Percentiles rank a stretch among this genome's conserved stretches.
Evolutionary conservation across 208 protist genomes (phyloP).

Genomic region (Wallacemonas sp.): DNA sequence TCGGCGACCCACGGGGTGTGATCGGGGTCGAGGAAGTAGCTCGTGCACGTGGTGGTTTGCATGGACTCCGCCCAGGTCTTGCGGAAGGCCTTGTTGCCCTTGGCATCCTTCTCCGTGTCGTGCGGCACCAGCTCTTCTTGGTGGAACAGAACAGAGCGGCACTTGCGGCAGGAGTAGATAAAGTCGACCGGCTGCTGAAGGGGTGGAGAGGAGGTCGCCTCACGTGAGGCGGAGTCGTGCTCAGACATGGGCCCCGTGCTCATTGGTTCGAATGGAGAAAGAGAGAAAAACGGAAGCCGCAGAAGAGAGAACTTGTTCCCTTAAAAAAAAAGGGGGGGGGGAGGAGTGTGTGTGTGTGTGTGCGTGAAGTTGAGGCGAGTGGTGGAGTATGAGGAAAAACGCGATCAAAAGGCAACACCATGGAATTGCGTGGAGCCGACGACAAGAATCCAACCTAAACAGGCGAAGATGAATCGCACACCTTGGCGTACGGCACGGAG

Average conservation of each 20-base stretch:
- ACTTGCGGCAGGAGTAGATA: slow-evolving; percentile 68
- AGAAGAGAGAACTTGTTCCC: too few relatives aligned
- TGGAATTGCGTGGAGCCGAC: too few relatives aligned
- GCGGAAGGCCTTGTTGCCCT: slow-evolving; percentile 53
- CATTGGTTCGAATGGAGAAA: not conserved
- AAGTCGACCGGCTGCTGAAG: slow-evolving; percentile 10
- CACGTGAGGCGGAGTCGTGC: not conserved
- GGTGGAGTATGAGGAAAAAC: too few relatives aligned
- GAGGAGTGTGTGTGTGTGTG: not conserved
- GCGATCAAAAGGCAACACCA: too few relatives aligned
- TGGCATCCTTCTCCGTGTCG: slow-evolving; percentile 27
- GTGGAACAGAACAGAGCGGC: slow-evolving; percentile 53
- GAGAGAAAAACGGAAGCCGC: not conserved
- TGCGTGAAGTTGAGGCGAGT: not conserved
- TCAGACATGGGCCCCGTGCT: not conserved
- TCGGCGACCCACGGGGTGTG: slow-evolving; percentile 62
- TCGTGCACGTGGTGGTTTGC: slow-evolving; percentile 53
- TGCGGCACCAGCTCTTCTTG: slow-evolving; percentile 54
- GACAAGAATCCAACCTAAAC: too few relatives aligned
- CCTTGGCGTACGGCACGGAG: too few relatives aligned
- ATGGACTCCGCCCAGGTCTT: not conserved
- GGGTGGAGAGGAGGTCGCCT: slow-evolving; percentile 8
- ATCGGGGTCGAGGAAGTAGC: slow-evolving; percentile 85
- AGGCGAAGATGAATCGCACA: too few relatives aligned
- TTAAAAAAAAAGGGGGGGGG: too few relatives aligned